Percentiles rank a stretch among this genome's conserved stretches.
phyloP scores from a whole-genome alignment of 169 alveolate species.

The Plasmodium knowlesi region DNA sequence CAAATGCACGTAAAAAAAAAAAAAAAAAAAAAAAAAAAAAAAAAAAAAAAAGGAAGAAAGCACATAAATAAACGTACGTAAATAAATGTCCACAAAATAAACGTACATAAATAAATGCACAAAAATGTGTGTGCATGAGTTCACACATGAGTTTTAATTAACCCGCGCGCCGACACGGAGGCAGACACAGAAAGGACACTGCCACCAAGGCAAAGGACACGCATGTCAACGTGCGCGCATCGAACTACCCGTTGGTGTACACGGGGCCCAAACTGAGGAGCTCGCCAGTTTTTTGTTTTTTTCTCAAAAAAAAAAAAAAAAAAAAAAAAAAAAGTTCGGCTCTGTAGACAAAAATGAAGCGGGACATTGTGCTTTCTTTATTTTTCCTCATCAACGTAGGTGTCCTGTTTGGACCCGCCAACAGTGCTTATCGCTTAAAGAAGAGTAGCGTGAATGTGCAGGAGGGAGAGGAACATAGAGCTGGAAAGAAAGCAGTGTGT shows the following conservation, averaged over 20 bases:
- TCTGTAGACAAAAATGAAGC: not conserved
- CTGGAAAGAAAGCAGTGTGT: not conserved
- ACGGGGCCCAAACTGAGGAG: not conserved
- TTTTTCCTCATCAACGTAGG: not conserved
- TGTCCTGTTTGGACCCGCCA: not conserved
- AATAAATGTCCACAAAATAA: not conserved
- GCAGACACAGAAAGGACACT: not conserved
- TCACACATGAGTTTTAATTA: not conserved
- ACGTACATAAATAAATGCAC: not conserved
- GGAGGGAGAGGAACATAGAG: not conserved
- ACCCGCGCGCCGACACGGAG: not conserved
- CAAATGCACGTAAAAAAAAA: not conserved
- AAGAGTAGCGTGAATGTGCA: not conserved
- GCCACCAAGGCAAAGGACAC: not conserved
- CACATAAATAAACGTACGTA: not conserved
- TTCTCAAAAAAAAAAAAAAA: too few relatives aligned
- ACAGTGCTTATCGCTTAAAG: not conserved
- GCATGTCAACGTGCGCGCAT: not conserved
- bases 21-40: too few relatives aligned
- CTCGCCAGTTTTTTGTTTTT: not conserved
- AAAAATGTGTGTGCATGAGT: not conserved
- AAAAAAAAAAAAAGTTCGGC: not conserved
- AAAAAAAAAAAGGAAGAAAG: too few relatives aligned
- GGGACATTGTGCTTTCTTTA: not conserved
- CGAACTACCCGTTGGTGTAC: not conserved